phyloP scores from a whole-genome alignment of 1,284 basidiomycete species.

The Tilletia caries region DNA sequence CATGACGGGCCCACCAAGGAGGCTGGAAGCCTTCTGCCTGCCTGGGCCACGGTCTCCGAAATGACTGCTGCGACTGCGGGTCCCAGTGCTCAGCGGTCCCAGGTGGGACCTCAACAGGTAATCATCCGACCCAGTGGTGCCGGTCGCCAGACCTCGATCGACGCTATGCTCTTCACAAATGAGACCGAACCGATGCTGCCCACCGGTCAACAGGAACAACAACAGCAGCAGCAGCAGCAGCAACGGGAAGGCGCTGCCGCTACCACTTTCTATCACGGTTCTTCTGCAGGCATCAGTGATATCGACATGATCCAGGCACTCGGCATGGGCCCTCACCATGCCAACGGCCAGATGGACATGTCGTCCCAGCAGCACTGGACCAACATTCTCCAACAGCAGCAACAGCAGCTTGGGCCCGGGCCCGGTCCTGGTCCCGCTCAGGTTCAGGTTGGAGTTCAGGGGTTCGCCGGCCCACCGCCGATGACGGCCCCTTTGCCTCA shows the following conservation, averaged over 20 bases:
- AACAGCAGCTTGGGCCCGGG: too few species aligned
- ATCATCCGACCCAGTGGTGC: too few species aligned
- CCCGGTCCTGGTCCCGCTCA: too few species aligned
- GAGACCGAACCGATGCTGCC: not conserved
- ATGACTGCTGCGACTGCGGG: too few species aligned
- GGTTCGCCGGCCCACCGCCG: not conserved
- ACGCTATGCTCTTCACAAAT: constrained; percentile 9
- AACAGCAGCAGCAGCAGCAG: not conserved
- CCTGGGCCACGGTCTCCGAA: constrained; percentile 4
- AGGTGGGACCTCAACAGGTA: too few species aligned
- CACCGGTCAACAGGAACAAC: not conserved
- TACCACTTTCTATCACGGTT: not conserved
- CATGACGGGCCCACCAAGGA: not conserved
- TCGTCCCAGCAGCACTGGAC: not conserved
- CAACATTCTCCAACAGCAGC: not conserved
- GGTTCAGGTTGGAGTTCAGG: too few species aligned
- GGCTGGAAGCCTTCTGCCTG: not conserved
- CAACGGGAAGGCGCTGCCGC: not conserved
- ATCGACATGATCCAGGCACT: not conserved
- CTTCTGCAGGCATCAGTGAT: not conserved
- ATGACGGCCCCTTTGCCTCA: not conserved
- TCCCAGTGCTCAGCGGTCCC: too few species aligned
- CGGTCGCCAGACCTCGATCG: not conserved
- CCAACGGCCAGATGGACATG: not conserved
- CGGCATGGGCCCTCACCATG: not conserved